Conservation (phyloP, 2,329 filamentous ascomycete species). For the Penicillium sp. region DNA sequence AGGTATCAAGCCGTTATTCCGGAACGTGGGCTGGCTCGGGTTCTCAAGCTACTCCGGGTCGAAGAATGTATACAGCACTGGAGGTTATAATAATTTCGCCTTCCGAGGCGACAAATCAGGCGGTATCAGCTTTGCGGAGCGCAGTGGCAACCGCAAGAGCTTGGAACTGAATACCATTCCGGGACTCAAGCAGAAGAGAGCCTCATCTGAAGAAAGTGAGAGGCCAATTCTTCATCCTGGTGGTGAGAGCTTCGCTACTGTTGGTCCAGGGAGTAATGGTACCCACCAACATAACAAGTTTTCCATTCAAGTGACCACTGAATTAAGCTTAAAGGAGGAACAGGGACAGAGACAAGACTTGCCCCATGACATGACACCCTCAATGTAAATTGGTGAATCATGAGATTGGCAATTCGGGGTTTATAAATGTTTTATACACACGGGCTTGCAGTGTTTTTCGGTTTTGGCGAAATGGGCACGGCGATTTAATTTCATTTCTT, state of each 20-base stretch:
- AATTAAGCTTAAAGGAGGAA: not conserved
- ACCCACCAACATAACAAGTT: not conserved
- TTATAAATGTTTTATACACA: too few species aligned
- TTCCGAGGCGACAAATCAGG: constrained; percentile 4
- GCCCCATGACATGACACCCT: not conserved
- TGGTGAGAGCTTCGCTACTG: not conserved
- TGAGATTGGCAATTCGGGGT: too few species aligned
- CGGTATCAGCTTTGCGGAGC: not conserved
- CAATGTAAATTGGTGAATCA: too few species aligned
- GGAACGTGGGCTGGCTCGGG: constrained; percentile 15
- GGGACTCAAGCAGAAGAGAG: not conserved
- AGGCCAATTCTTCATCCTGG: constrained; percentile 11
- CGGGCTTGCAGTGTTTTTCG: too few species aligned
- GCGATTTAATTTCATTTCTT: too few species aligned
- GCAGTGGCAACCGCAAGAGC: not conserved
- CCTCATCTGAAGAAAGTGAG: constrained; percentile 11
- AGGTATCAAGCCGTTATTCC: constrained; percentile 27
- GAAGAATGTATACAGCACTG: constrained; percentile 7
- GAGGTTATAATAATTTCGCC: constrained; percentile 8
- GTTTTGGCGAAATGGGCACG: too few species aligned
- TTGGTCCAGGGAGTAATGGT: not conserved
- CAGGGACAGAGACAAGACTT: not conserved
- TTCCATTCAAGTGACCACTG: not conserved
- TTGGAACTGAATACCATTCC: constrained; percentile 10
- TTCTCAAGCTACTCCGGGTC: constrained; percentile 7